A percentile compares a stretch with the other conserved stretches of the same genome.
phyloP scores from a whole-genome alignment of 1,284 basidiomycete species.

The Malassezia equina region DNA sequence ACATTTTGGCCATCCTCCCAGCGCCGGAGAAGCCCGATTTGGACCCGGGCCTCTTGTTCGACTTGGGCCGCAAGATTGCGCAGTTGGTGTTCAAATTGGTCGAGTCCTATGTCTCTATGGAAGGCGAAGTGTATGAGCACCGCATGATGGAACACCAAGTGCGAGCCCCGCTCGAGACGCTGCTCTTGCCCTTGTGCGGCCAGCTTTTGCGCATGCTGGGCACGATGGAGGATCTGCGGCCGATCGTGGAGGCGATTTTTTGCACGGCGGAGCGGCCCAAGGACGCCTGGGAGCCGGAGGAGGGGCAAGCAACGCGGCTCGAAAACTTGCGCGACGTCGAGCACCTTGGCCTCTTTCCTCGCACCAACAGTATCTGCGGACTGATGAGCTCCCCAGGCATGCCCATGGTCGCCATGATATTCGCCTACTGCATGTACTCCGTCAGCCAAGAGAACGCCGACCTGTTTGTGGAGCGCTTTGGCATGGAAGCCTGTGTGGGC shows the following conservation, averaged over 20 bases:
- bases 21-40: background rate
- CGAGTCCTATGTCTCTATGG: background rate
- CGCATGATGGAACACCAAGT: background rate
- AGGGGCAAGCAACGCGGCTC: background rate
- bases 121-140: background rate
- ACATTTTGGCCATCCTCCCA: background rate
- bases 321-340: background rate
- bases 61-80: background rate
- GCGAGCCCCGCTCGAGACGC: background rate
- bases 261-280: background rate
- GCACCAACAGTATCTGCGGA: background rate
- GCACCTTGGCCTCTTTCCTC: background rate
- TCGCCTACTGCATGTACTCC: background rate
- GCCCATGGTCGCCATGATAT: background rate
- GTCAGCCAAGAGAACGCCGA: background rate
- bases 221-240: background rate
- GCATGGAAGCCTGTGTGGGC: background rate
- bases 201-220: background rate
- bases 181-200: background rate
- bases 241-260: background rate
- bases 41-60: background rate
- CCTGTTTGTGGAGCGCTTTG: constrained; percentile 3
- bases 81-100: background rate
- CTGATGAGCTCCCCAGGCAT: background rate
- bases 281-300: background rate